phyloP scores from a whole-genome alignment of 176 grass and related monocot genomes.

The Ensete ventricosum region DNA sequence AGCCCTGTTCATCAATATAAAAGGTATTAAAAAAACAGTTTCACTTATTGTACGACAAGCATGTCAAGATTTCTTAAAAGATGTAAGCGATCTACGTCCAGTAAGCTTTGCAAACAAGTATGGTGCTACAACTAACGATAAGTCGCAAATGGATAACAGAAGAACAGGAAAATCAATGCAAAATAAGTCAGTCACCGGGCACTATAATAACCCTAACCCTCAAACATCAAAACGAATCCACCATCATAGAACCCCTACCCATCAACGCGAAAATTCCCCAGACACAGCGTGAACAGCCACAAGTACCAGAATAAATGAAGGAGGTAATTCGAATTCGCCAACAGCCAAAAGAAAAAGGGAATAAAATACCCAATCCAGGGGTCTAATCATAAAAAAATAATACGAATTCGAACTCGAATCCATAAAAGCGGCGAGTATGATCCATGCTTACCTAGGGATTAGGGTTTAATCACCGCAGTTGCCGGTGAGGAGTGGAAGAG shows the following conservation, averaged over 20 bases:
- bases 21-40: background rate
- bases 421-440: background rate
- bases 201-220: background rate
- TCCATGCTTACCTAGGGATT: background rate
- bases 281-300: background rate
- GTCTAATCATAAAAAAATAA: background rate
- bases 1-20: background rate
- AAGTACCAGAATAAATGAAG: background rate
- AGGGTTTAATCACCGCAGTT: background rate
- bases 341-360: background rate
- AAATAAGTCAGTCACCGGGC: too few species aligned
- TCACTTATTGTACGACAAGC: background rate
- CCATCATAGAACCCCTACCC: background rate
- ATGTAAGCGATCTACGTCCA: background rate
- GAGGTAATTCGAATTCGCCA: background rate
- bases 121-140: background rate
- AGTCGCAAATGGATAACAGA: too few species aligned
- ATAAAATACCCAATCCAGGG: background rate
- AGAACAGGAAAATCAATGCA: too few species aligned
- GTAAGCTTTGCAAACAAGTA: background rate
- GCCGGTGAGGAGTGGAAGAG: background rate
- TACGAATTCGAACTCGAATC: background rate
- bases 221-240: background rate
- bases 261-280: background rate
- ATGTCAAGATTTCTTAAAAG: background rate